Conservation (phyloP, 352 stramenopile genomes). For the Phytopythium aichiense region DNA sequence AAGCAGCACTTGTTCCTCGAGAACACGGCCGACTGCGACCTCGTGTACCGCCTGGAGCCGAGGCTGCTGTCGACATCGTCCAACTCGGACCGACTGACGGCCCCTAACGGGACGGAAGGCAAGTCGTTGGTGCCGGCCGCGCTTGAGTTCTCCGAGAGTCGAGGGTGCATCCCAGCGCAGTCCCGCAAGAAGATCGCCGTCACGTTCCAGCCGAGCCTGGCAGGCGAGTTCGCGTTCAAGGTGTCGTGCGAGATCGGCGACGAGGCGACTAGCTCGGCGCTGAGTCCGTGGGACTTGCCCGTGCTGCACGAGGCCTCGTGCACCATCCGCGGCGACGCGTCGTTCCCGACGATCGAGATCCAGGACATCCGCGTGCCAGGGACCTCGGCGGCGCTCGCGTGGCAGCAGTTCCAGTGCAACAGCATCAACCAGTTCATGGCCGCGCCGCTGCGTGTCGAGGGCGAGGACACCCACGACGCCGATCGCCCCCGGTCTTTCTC, state of each 20-base stretch:
- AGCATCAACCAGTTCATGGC: conserved; percentile 70
- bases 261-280: conserved; percentile 11
- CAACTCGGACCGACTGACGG: neutral
- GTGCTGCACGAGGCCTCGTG: conserved; percentile 31
- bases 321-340: conserved; percentile 63
- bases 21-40: conserved; percentile 80
- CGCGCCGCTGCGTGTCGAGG: conserved; percentile 30
- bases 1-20: conserved; percentile 63
- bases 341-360: conserved; percentile 86
- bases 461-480: conserved; percentile 17
- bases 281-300: conserved; percentile 20
- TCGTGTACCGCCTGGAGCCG: conserved; percentile 31
- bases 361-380: conserved; percentile 72
- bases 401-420: conserved; percentile 71
- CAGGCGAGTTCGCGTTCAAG: conserved; percentile 67
- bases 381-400: conserved; percentile 45
- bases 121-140: conserved; percentile 6
- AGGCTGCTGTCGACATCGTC: neutral
- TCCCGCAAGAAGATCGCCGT: conserved; percentile 74
- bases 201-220: conserved; percentile 65
- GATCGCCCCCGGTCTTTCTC: neutral
- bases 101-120: conserved; percentile 4
- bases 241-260: conserved; percentile 52
- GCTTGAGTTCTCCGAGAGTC: conserved; percentile 55
- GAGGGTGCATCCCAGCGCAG: conserved; percentile 63